Percentiles rank a stretch among this genome's conserved stretches.
phyloP scores from a whole-genome alignment of 306 rosid species.

The Rosa rugosa region DNA sequence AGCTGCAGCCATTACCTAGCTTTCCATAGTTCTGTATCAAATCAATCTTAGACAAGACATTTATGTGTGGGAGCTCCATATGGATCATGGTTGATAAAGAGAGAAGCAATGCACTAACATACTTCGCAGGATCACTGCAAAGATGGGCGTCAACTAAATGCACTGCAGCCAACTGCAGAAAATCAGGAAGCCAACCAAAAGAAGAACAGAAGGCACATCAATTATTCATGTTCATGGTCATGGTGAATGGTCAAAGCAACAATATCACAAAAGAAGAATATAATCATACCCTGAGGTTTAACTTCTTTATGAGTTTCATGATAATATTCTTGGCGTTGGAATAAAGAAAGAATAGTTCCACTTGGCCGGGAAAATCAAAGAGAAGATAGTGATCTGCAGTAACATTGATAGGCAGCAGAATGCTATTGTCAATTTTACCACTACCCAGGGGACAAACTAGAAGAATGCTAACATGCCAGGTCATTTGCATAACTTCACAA shows the following conservation, averaged over 20 bases:
- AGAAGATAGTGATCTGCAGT: constrained; percentile 91
- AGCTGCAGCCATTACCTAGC: constrained; percentile 53
- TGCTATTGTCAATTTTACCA: constrained; percentile 23
- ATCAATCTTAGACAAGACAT: constrained; percentile 91
- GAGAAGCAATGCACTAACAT: constrained; percentile 83
- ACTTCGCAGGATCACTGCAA: constrained; percentile 96
- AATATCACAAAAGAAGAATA: constrained; percentile 18
- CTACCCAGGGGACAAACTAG: background rate
- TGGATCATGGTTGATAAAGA: constrained; percentile 90
- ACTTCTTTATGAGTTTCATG: constrained; percentile 70
- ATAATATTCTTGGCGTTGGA: constrained; percentile 78
- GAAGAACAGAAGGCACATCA: constrained; percentile 6
- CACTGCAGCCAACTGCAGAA: constrained; percentile 86
- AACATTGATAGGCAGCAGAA: constrained; percentile 1
- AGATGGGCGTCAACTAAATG: constrained; percentile 95
- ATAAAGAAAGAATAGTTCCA: constrained; percentile 84
- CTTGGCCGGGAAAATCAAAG: constrained; percentile 99
- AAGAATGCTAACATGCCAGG: background rate
- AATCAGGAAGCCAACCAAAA: constrained; percentile 36
- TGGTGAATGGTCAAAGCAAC: constrained; percentile 8
- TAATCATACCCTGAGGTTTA: constrained; percentile 69
- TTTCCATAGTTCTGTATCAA: constrained; percentile 88
- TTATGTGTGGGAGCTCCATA: constrained; percentile 85
- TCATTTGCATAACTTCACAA: background rate
- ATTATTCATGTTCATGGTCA: background rate